Conservation (phyloP, 345 rosid species). For the Jatropha curcas region DNA sequence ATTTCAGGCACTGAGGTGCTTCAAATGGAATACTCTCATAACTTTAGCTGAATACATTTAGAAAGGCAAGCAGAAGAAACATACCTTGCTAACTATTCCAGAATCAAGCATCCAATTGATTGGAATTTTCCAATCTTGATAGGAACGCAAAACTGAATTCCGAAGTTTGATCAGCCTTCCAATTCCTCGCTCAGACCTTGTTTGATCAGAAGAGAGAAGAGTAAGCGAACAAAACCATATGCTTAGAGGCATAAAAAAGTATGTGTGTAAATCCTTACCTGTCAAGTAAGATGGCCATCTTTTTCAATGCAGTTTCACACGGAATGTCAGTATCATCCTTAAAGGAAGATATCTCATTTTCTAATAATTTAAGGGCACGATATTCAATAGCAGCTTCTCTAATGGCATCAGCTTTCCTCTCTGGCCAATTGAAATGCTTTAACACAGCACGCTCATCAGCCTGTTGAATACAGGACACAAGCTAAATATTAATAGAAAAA, state of each 20-base stretch:
- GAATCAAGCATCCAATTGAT: conserved; percentile 89
- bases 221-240: conserved; percentile 10
- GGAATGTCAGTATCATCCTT: conserved; percentile 53
- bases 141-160: conserved; percentile 51
- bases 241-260: conserved; percentile 10
- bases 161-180: conserved; percentile 61
- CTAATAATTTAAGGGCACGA: conserved; percentile 66
- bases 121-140: conserved; percentile 70
- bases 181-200: conserved; percentile 74
- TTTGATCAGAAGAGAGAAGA: conserved; percentile 9
- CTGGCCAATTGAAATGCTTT: conserved; percentile 97
- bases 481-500: background rate
- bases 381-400: conserved; percentile 89
- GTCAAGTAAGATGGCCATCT: conserved; percentile 74
- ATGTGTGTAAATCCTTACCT: conserved; percentile 44
- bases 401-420: conserved; percentile 83
- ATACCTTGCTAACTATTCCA: conserved; percentile 64
- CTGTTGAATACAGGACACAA: conserved; percentile 33
- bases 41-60: background rate
- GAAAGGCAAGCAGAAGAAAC: background rate
- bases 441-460: conserved; percentile 89
- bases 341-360: conserved; percentile 59
- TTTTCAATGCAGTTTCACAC: conserved; percentile 67
- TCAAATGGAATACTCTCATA: background rate
- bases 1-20: background rate